A percentile compares a stretch with the other conserved stretches of the same genome.
These are phyloP conservation scores for Amphibolis antarctica DNA, from an alignment of 106 monocot genomes.

Conservation along the genomic window DNA sequence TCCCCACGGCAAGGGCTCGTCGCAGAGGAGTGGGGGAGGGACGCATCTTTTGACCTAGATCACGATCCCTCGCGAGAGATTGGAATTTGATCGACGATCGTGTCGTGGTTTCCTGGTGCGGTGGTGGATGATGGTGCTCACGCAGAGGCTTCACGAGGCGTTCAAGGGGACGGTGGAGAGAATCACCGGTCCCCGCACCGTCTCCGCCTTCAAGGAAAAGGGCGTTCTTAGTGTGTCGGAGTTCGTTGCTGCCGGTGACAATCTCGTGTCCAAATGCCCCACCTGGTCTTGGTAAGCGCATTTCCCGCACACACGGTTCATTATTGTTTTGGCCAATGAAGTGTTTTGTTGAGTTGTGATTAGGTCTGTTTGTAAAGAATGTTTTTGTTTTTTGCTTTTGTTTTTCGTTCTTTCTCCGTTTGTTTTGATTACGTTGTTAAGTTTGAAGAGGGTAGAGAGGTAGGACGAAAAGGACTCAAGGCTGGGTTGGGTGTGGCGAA, in stretches of 20 bases:
- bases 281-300: slow-evolving; percentile 82
- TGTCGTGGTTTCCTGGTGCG: neutral
- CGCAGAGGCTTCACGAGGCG: slow-evolving; percentile 80
- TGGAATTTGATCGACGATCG: neutral
- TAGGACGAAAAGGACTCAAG: too few species aligned
- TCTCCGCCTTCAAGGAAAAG: slow-evolving; percentile 96
- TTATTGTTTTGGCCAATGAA: neutral
- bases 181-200: slow-evolving; percentile 73
- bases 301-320: neutral
- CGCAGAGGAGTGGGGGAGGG: neutral
- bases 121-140: slow-evolving; percentile 40
- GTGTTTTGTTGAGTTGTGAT: neutral
- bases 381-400: too few species aligned
- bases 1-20: too few species aligned
- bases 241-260: slow-evolving; percentile 94
- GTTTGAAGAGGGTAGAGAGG: too few species aligned
- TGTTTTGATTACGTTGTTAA: too few species aligned
- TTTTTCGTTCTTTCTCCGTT: too few species aligned
- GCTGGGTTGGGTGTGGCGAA: too few species aligned
- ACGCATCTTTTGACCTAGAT: neutral
- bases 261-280: slow-evolving; percentile 95
- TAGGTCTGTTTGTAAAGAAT: too few species aligned
- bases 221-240: slow-evolving; percentile 96
- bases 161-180: slow-evolving; percentile 98
- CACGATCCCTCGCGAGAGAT: neutral